Conservation (phyloP, 1,284 basidiomycete genomes). For the Austroboletus rostrupii region DNA sequence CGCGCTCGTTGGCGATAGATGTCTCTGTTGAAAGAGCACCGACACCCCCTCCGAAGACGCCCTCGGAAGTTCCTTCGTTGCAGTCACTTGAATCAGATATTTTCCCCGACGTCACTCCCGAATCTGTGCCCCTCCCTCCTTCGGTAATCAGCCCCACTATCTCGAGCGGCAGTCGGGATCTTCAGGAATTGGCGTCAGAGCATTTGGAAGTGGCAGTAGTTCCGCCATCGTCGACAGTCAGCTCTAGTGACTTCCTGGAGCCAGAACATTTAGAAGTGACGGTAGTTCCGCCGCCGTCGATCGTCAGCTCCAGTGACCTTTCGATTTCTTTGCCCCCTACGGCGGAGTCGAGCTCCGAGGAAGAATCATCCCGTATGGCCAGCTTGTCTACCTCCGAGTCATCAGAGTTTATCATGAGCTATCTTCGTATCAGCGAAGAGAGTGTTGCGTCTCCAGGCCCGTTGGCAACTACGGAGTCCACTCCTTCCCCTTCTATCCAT, state of each 20-base stretch:
- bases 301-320: conserved; percentile 23
- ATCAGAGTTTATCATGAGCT: conserved; percentile 29
- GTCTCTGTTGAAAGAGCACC: conserved; percentile 20
- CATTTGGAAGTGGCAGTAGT: conserved; percentile 10
- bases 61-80: conserved; percentile 27
- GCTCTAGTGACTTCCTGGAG: conserved; percentile 23
- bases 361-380: conserved; percentile 16
- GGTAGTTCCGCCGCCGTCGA: conserved; percentile 10
- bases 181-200: conserved; percentile 15
- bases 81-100: conserved; percentile 28
- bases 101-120: conserved; percentile 29
- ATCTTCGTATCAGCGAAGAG: conserved; percentile 27
- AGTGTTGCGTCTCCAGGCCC: conserved; percentile 23
- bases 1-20: conserved; percentile 31
- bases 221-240: conserved; percentile 17
- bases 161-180: conserved; percentile 22
- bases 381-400: conserved; percentile 29
- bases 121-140: conserved; percentile 37
- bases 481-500: conserved; percentile 33
- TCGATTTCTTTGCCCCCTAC: conserved; percentile 23
- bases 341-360: conserved; percentile 24
- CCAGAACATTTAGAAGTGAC: conserved; percentile 16
- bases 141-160: conserved; percentile 34
- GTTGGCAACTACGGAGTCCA: conserved; percentile 25
- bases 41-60: conserved; percentile 30